Percentiles rank a stretch among this genome's conserved stretches.
Conservation (phyloP, 176 grass and related monocot genomes). For the Poa annua region DNA sequence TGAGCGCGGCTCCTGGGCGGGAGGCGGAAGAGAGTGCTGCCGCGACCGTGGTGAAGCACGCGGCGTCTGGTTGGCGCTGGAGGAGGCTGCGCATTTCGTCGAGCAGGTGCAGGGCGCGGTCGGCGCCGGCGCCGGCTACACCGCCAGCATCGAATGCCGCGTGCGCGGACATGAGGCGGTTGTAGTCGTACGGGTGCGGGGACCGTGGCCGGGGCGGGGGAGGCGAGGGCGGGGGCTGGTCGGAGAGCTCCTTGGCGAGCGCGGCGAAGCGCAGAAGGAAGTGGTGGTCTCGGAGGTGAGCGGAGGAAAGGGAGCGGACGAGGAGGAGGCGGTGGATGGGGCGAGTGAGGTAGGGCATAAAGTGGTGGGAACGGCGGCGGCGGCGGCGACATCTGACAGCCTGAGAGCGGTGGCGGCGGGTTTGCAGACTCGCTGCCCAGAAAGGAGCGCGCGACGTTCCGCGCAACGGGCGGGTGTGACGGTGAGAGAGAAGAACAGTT, state of each 20-base stretch:
- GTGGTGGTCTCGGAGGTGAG: slow-evolving; percentile 30
- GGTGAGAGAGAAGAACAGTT: background rate
- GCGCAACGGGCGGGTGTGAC: background rate
- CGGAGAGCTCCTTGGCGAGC: slow-evolving; percentile 71
- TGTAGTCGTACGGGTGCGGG: slow-evolving; percentile 87
- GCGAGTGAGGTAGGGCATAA: slow-evolving; percentile 42
- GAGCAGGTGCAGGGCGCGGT: slow-evolving; percentile 73
- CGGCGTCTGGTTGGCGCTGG: slow-evolving; percentile 61
- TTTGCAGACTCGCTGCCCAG: slow-evolving; percentile 37
- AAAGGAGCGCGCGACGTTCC: slow-evolving; percentile 12
- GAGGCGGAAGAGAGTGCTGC: slow-evolving; percentile 50
- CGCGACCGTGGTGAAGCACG: slow-evolving; percentile 75
- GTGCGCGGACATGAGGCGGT: slow-evolving; percentile 73
- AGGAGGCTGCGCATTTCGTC: slow-evolving; percentile 75
- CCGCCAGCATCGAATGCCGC: background rate
- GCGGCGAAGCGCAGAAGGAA: slow-evolving; percentile 61
- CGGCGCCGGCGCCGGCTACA: background rate
- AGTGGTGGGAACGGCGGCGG: slow-evolving; percentile 14
- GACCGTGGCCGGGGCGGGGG: slow-evolving; percentile 49
- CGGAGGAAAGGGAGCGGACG: slow-evolving; percentile 37
- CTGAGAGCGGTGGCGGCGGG: slow-evolving; percentile 10
- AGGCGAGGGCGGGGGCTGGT: slow-evolving; percentile 13
- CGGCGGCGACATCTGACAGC: slow-evolving; percentile 53
- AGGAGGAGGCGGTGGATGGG: slow-evolving; percentile 27
- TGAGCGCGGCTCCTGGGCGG: slow-evolving; percentile 45